Conservation (phyloP, 331 rosid species). For the Acacia pycnantha region DNA sequence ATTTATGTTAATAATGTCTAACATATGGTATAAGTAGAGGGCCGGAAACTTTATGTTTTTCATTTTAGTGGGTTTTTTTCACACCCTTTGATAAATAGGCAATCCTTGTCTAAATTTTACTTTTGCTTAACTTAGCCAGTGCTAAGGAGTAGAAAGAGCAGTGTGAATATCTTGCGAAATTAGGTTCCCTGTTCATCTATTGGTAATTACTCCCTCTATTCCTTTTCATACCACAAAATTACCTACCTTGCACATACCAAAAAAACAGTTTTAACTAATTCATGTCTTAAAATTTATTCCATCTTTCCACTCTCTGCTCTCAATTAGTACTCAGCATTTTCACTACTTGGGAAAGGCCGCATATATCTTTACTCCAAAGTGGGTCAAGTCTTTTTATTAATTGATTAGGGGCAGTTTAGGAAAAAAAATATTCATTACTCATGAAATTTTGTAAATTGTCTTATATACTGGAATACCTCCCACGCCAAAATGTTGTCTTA, state of each 20-base stretch:
- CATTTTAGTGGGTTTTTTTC: background rate
- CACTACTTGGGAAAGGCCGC: background rate
- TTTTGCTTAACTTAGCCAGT: background rate
- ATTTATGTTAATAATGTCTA: background rate
- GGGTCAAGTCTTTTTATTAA: background rate
- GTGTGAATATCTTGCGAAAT: background rate
- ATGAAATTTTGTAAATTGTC: background rate
- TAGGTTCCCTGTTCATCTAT: background rate
- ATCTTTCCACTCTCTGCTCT: background rate
- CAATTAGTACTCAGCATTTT: background rate
- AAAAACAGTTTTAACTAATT: background rate
- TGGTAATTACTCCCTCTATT: background rate
- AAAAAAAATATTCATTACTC: background rate
- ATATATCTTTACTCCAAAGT: background rate
- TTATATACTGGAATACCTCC: background rate
- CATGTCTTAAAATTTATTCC: background rate
- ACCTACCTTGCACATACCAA: background rate
- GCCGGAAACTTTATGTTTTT: background rate
- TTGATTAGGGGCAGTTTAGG: background rate
- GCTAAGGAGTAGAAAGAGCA: background rate
- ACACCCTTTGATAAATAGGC: background rate
- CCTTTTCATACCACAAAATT: background rate
- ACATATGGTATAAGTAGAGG: background rate
- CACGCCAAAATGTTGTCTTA: background rate
- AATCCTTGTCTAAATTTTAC: background rate